These are phyloP conservation scores for Bryum argenteum DNA, from an alignment of 225 moss, liverwort and hornwort species.

Conservation along the genomic window DNA sequence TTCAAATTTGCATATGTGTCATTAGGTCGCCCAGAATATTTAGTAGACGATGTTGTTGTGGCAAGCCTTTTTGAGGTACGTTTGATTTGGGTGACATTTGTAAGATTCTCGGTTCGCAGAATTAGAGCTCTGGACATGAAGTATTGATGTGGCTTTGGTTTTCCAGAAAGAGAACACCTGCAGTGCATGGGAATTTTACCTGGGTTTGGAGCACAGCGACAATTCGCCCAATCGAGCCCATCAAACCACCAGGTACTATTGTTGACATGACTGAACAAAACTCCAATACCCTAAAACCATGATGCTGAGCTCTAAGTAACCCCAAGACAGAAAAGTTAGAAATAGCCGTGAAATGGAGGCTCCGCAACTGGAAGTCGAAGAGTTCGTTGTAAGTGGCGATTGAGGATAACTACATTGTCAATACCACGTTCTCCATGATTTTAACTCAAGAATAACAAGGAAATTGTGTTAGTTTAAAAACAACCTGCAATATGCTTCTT, in stretches of 20 bases:
- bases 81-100: background rate
- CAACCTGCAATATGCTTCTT: background rate
- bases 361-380: background rate
- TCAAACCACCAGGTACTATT: constrained; percentile 73
- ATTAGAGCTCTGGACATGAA: background rate
- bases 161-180: constrained; percentile 82
- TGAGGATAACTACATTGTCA: background rate
- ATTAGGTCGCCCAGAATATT: constrained; percentile 85
- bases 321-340: background rate
- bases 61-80: constrained; percentile 88
- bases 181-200: constrained; percentile 91
- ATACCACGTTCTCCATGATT: background rate
- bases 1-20: constrained; percentile 95
- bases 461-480: background rate
- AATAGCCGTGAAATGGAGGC: too few relatives aligned
- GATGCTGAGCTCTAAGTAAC: background rate
- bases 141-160: constrained; percentile 8
- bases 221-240: constrained; percentile 81
- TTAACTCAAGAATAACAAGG: background rate
- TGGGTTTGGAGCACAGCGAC: constrained; percentile 85
- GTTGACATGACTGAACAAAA: too few relatives aligned
- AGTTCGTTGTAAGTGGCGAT: background rate
- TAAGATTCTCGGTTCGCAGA: background rate
- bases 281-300: background rate
- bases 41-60: constrained; percentile 81